Evolutionary conservation across 345 rosid species (phyloP).

Genomic region (Melastoma malabathricum): DNA sequence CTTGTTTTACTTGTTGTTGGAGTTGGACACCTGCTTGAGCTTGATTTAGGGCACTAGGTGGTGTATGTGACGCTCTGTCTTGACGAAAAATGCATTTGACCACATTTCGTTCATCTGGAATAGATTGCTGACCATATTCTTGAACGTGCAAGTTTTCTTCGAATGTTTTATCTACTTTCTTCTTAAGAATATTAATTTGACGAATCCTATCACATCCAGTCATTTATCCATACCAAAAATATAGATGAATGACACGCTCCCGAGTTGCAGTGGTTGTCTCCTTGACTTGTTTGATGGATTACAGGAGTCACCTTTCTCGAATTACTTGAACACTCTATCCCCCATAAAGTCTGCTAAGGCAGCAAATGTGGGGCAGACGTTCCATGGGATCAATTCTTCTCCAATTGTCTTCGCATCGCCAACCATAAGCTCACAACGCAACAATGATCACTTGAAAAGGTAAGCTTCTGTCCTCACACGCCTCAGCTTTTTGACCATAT

Average conservation of each 20-base stretch:
- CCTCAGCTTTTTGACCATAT: not conserved
- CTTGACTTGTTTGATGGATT: conserved; percentile 7
- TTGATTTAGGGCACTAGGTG: too few relatives aligned
- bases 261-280: not conserved
- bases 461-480: conserved; percentile 4
- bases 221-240: too few relatives aligned
- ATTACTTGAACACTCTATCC: conserved; percentile 22
- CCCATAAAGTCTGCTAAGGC: conserved; percentile 22
- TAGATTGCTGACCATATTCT: too few relatives aligned
- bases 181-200: too few relatives aligned
- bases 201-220: too few relatives aligned
- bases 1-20: too few relatives aligned
- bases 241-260: not conserved
- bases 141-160: too few relatives aligned
- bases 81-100: too few relatives aligned
- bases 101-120: too few relatives aligned
- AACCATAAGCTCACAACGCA: conserved; percentile 10
- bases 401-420: conserved; percentile 41
- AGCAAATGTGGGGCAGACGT: conserved; percentile 16
- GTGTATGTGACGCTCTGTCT: too few relatives aligned
- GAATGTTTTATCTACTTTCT: too few relatives aligned
- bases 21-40: too few relatives aligned
- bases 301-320: conserved; percentile 37
- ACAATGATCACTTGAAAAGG: conserved; percentile 22
- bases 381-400: conserved; percentile 28